Evolutionary conservation across 495 filamentous ascomycete genomes (phyloP), one percentile per base, ranked within the genome.

Genomic region (Penicillium pulvis): DNA sequence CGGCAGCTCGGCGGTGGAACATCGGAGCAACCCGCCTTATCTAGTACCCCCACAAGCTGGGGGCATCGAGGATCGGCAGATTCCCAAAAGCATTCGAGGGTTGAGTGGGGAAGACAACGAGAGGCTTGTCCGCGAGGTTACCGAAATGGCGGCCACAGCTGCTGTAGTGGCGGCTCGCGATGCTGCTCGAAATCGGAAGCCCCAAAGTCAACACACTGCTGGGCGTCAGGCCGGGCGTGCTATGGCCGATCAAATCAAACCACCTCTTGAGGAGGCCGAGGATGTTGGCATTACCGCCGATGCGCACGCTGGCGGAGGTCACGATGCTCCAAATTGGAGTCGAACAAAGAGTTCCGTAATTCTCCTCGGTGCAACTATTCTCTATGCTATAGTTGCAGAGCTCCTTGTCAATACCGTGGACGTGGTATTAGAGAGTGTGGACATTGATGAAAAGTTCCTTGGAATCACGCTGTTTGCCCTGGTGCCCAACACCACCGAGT

Each of bases 321-420:
- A 99, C 67, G 94, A 99, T 73, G 94, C 94, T 16, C 94, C 94
- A 0, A 99, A 99, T 67, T 99, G 94, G 94, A 91, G 93, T 59
- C 87, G 90, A 61, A 83, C 83, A 39, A 97, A 97, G 82, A 93
- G 89, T 76, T 82, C 92, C 5, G 73, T 97, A 59, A 92, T 99
- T 55, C 79, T 99, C 17, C 85, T 97, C 60, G 89, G 86, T 8
- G 94, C 94, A 30, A 99, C 94, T 0, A 59, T 99, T 17, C 85
- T 96, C 52, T 99, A 99, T 68, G 95, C 94, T 20, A 75, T 98
- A 53, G 94, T 99, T 65, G 94, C 94, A 19, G 94, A 99, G 75
- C 97, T 99, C 39, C 77, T 99, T 19, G 94, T 99, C 45, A 87
- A 95, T 68, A 98, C 92, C 1, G 94, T 99, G 9, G 94, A 99